phyloP scores from a whole-genome alignment of 2,329 filamentous ascomycete genomes.

The Claviceps sp. region DNA sequence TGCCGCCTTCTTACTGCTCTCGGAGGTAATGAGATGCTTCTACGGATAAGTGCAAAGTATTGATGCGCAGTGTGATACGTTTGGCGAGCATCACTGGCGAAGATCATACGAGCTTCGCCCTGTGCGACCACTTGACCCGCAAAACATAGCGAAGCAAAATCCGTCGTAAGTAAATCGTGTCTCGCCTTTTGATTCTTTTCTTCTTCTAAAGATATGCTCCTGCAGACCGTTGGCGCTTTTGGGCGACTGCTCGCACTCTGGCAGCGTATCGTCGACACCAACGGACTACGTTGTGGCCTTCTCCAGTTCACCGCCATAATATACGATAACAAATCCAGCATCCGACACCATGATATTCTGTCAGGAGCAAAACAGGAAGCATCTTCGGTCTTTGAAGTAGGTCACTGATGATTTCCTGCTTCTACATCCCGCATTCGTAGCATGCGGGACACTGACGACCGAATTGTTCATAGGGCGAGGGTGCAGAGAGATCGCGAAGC shows the following conservation, averaged over 20 bases:
- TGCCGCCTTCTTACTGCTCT: neutral
- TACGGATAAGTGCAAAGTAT: neutral
- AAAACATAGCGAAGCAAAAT: neutral
- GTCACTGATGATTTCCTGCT: neutral
- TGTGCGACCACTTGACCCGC: neutral
- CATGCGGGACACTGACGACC: neutral
- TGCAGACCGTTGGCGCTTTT: neutral
- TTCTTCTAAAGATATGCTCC: neutral
- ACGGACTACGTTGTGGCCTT: neutral
- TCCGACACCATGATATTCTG: conserved; percentile 2
- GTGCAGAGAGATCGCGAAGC: conserved; percentile 4
- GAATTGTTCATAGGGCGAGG: neutral
- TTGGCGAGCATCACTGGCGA: conserved; percentile 1
- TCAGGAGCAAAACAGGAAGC: conserved; percentile 3
- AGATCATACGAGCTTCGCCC: neutral
- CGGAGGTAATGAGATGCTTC: neutral
- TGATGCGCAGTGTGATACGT: conserved; percentile 1
- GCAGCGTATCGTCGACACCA: neutral
- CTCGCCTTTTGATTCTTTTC: neutral
- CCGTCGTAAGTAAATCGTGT: neutral
- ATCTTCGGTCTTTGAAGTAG: conserved; percentile 5
- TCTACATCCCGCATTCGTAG: neutral
- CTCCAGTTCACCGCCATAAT: too few species aligned
- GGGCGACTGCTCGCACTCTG: neutral
- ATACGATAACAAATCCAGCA: neutral